Evolutionary conservation across 495 filamentous ascomycete species (phyloP), one percentile per base, ranked within the genome.

Genomic region (Neurospora discreta): DNA sequence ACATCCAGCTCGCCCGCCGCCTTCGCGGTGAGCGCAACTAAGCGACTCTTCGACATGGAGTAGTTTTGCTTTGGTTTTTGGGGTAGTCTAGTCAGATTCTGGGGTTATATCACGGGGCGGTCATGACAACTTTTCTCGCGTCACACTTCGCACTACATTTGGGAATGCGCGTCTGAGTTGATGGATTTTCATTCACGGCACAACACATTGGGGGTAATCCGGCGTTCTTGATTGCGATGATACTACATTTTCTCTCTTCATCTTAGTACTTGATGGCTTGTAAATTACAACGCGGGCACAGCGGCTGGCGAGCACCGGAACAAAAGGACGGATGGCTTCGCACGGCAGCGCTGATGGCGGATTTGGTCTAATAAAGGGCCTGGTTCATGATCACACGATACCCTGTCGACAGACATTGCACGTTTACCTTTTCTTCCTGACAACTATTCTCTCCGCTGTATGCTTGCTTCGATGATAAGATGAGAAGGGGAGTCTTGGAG

Each of bases 1-100:
- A 97, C 82, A 97, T 97, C 87, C 94, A 97, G 88, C 92, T 97
- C 74, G 93, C 94, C 80, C 93, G 94, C 78, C 93, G 94, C 81
- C 93, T 97, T 86, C 93, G 94, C 85, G 94, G 94, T 81, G 94
- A 98, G 89, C 93, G 94, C 84, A 86, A 86, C 84, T 86, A 86
- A 81, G 74, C 77, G 68, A 44, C 60, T 65, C 70, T 67, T 70
- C 71, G 67, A 65, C 39, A 23, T 71, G 73, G 71, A 71, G 71
- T 71, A 60, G 52, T 71, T 65, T 65, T n/a, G 15, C 69, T 70
- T 39, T 58, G 39, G 65, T 71, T 73, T 69, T 46, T 8, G 58
- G 70, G 72, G 46, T 46, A 72, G 68, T 70, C 69, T 65, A 65
- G 20, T 69, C 42, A 52, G 18, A 58, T 30, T 39, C 40, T 74